Conservation (phyloP, 768 basidiomycete genomes). For the Amanita brunnescens region DNA sequence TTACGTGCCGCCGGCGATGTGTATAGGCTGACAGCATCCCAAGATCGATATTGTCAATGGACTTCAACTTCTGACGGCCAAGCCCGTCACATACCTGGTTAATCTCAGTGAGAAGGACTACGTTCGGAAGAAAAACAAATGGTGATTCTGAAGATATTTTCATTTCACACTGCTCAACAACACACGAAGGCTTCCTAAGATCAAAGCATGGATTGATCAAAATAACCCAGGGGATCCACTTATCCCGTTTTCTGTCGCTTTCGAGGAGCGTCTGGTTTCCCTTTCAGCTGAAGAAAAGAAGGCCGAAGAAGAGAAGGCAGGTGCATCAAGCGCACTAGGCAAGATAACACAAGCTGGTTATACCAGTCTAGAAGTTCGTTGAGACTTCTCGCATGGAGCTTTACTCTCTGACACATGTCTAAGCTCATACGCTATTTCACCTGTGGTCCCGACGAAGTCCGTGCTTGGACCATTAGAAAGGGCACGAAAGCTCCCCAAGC, state of each 20-base stretch:
- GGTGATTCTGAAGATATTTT: conserved; percentile 32
- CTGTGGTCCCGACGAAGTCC: conserved; percentile 92
- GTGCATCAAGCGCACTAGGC: conserved; percentile 66
- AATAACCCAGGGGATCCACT: conserved; percentile 94
- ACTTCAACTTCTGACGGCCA: conserved; percentile 88
- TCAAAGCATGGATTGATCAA: conserved; percentile 96
- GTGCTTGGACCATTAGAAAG: conserved; percentile 94
- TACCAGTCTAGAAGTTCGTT: conserved; percentile 66
- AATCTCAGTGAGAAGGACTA: conserved; percentile 95
- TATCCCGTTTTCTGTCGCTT: conserved; percentile 93
- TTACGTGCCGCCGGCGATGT: conserved; percentile 1
- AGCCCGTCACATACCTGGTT: conserved; percentile 96
- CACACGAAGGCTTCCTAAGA: conserved; percentile 72
- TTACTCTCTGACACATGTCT: background rate
- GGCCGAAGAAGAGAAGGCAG: conserved; percentile 69
- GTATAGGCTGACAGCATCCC: conserved; percentile 12
- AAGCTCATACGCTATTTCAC: conserved; percentile 96
- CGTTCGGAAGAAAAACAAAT: conserved; percentile 98
- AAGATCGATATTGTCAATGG: conserved; percentile 89
- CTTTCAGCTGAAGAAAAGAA: conserved; percentile 62
- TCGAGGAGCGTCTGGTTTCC: conserved; percentile 79
- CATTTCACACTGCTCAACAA: background rate
- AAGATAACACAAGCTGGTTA: conserved; percentile 98
- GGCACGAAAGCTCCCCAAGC: conserved; percentile 96
- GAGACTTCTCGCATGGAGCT: background rate